A percentile compares a stretch with the other conserved stretches of the same genome.
phyloP scores from a whole-genome alignment of 306 rosid genomes.

The Sechiopsis laciniata region DNA sequence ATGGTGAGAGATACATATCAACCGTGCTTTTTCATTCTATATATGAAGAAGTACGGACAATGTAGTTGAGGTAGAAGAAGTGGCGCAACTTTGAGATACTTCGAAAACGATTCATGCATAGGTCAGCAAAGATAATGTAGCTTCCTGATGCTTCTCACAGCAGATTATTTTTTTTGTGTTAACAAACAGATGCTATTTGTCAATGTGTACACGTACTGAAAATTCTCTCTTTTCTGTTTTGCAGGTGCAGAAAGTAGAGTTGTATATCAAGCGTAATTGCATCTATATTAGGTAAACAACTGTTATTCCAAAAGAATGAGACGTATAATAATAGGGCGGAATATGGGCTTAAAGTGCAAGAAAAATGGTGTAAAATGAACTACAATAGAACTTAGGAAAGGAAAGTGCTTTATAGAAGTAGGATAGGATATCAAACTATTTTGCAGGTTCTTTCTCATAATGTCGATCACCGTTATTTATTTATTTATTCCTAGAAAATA shows the following conservation, averaged over 20 bases:
- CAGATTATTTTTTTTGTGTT: neutral
- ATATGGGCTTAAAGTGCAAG: neutral
- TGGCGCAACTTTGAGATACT: neutral
- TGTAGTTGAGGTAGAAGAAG: constrained; percentile 26
- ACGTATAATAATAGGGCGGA: neutral
- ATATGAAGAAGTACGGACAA: constrained; percentile 59
- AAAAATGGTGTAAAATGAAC: neutral
- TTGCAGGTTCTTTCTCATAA: neutral
- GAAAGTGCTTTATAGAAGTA: neutral
- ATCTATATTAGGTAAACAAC: constrained; percentile 11
- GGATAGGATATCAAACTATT: neutral
- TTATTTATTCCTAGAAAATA: neutral
- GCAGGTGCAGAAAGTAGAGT: neutral
- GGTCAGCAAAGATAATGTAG: constrained; percentile 25
- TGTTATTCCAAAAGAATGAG: neutral
- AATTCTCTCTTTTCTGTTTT: neutral
- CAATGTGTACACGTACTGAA: neutral
- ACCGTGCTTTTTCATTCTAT: constrained; percentile 71
- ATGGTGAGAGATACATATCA: constrained; percentile 82
- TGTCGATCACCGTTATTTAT: neutral
- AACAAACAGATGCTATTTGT: neutral
- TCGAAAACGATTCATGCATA: constrained; percentile 26
- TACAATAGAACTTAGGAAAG: neutral
- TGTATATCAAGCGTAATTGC: neutral
- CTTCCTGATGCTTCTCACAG: constrained; percentile 24